Conservation (phyloP, 371 early-diverging fungal species). For the Ordospora colligata region DNA sequence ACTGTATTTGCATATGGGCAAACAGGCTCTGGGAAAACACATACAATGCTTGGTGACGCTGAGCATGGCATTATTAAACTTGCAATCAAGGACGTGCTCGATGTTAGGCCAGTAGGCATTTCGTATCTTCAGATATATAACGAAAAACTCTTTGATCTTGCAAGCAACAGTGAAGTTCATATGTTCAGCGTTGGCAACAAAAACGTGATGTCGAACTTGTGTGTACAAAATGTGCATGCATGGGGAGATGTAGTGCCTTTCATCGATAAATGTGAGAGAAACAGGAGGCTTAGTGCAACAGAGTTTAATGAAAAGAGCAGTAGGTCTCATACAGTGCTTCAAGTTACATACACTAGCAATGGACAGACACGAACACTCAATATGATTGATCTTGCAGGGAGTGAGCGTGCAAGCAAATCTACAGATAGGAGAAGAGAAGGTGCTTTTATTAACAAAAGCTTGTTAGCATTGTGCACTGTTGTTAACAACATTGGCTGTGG, state of each 20-base stretch:
- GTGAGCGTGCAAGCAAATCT: conserved; percentile 51
- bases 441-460: conserved; percentile 63
- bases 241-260: conserved; percentile 69
- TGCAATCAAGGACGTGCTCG: conserved; percentile 28
- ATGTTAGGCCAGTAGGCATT: conserved; percentile 68
- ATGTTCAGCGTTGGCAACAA: conserved; percentile 36
- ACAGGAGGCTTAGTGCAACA: conserved; percentile 70
- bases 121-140: conserved; percentile 86
- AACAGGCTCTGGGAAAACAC: conserved; percentile 61
- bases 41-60: conserved; percentile 56
- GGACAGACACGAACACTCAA: conserved; percentile 61
- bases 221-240: conserved; percentile 64
- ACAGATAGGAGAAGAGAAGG: conserved; percentile 60
- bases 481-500: conserved; percentile 61
- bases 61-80: conserved; percentile 47
- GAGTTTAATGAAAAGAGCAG: conserved; percentile 74
- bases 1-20: conserved; percentile 61
- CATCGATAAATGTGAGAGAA: conserved; percentile 69
- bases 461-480: conserved; percentile 59
- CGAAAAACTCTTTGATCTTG: conserved; percentile 72
- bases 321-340: conserved; percentile 78
- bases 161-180: conserved; percentile 53
- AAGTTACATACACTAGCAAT: conserved; percentile 65
- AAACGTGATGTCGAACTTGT: conserved; percentile 31
- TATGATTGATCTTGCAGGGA: conserved; percentile 61